Evolutionary conservation across 192 early-diverging fungal genomes (phyloP), one percentile per base, ranked within the genome.

Genomic region (Backusella parvicylindrica): DNA sequence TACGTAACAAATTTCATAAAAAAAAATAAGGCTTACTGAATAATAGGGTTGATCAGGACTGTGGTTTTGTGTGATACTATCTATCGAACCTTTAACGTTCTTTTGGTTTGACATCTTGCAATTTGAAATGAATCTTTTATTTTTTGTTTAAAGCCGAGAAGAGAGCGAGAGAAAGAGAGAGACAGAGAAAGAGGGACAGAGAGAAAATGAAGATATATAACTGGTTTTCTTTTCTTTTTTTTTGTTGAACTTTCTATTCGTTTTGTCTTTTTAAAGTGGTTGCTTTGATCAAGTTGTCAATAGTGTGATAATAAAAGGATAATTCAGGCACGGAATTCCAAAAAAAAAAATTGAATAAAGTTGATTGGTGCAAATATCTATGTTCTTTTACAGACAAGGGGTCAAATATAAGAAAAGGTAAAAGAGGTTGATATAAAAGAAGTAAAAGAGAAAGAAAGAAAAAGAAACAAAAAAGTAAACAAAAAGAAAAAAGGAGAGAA

Each of bases 301-400:
- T 67, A 36, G 35, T 32, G 33, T 32, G 35, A 36, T 36, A 36
- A 67, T 67, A 69, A 15, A 36, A 69, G 38, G 30, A 69, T 43
- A 69, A 43, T 69, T 69, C 68, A 69, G 68, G 68, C 23, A 69
- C 68, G 26, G 68, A 26, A 69, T 69, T 36, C 35, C 35, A 67
- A 67, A 67, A 56, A 50, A 47, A 50, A 56, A 56, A 56, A 56
- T 18, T 18, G 21, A 23, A 18, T 7, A 21, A n/a, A 50, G 47
- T 49, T 49, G 47, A 49, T 49, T 49, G 47, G 47, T 49, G 47
- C 28, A 40, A 70, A 41, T 31, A 43, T 41, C 7, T 30, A 49
- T 26, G 2, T 28, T 70, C 28, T 40, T 47, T 47, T 32, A 30
- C 41, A 66, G 30, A 31, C 64, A 32, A 66, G 35, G 30, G 64